Evolutionary conservation across 495 filamentous ascomycete genomes (phyloP), one percentile per base, ranked within the genome.

Genomic region (Penicillium pulvis): DNA sequence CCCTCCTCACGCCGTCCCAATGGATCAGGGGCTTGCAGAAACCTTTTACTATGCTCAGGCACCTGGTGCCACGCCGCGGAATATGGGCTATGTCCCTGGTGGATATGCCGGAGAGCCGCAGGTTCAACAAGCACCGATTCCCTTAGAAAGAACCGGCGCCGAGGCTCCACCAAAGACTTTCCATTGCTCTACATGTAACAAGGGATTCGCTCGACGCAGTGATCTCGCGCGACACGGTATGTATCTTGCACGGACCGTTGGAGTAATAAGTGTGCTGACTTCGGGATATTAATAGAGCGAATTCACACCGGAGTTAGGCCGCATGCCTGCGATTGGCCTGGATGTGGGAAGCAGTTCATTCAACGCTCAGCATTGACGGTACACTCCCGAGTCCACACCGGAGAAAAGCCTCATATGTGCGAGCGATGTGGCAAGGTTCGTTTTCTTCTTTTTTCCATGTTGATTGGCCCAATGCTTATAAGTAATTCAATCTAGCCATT

Each of bases 401-500:
- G 94, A 46, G 94, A 98, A 73, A 98, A 98, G 71, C 94, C 94
- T 8, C 94, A 98, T 67, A 92, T 93, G 88, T 98, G 94, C 70
- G 95, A 98, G 75, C 82, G 90, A 60, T 98, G 94, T 73, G 90
- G 92, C 69, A 98, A 98, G 87, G 93, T 97, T 83, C 59, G 66
- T 57, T 42, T 36, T 11, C 28, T 51, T 26, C 11, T 6, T 39
- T 46, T 12, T 45, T 17, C 26, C 26, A 17, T 17, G 12, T 30
- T 48, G 19, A 8, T 28, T 12, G 45, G 20, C 4, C 8, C 30
- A 33, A 51, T 44, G 35, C 20, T 53, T 28, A 55, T 61, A 36
- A 61, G 36, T 51, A 1, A 2, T 39, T 41, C 42, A 28, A 49
- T 64, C 58, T 63, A 98, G 94, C 93, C 93, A n/a, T 98, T 98